Evolutionary conservation across 2,329 filamentous ascomycete species (phyloP).

Genomic region (Trichoderma harzianum): DNA sequence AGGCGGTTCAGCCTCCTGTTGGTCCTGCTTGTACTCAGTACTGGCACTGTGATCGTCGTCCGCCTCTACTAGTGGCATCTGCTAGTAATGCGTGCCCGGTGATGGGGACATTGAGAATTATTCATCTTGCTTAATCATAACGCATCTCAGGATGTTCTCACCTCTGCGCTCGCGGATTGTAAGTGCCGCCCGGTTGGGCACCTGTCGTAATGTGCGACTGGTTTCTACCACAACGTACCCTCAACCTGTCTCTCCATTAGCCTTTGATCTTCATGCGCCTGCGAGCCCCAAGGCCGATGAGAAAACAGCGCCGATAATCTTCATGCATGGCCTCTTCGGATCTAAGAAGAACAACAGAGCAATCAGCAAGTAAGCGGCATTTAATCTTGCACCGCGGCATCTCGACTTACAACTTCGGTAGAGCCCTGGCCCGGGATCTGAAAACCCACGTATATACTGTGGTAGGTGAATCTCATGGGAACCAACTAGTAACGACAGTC

Average conservation of each 20-base stretch:
- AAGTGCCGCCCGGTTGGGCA: not conserved
- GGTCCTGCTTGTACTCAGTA: not conserved
- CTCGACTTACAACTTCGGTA: constrained; percentile 35
- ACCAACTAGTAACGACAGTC: not conserved
- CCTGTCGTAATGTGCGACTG: not conserved
- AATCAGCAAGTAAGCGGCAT: constrained; percentile 74
- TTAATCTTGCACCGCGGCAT: not conserved
- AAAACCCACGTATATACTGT: constrained; percentile 78
- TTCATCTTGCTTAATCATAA: not conserved
- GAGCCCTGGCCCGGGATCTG: constrained; percentile 76
- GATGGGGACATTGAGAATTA: not conserved
- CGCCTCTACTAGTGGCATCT: not conserved
- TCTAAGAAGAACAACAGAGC: constrained; percentile 93
- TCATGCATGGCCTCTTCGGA: constrained; percentile 90
- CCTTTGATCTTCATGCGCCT: constrained; percentile 66
- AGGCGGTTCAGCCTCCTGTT: not conserved
- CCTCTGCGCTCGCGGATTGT: not conserved
- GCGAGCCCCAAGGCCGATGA: constrained; percentile 37
- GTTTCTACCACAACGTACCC: not conserved
- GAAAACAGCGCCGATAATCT: constrained; percentile 65
- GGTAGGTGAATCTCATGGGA: constrained; percentile 44
- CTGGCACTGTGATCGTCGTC: not conserved
- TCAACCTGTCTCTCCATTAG: constrained; percentile 39
- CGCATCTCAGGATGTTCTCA: not conserved
- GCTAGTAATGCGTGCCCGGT: not conserved